phyloP scores from a whole-genome alignment of 306 rosid species.

The Echinosophora koreensis region DNA sequence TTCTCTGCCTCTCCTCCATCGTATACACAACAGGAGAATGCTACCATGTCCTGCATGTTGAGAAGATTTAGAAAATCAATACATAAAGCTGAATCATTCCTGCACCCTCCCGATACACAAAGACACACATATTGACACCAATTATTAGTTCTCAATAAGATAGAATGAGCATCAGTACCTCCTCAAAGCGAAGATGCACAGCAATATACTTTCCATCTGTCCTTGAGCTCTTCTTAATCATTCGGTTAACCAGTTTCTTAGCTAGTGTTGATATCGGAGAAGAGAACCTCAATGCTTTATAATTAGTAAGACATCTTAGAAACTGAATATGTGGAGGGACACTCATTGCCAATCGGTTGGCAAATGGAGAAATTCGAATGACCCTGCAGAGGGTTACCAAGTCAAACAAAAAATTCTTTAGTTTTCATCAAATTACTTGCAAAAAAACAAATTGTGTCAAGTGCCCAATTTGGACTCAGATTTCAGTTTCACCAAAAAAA shows the following conservation, averaged over 20 bases:
- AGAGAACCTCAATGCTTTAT: constrained; percentile 87
- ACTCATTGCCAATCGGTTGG: constrained; percentile 94
- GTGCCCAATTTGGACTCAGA: constrained; percentile 33
- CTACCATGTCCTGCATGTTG: constrained; percentile 89
- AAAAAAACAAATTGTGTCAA: constrained; percentile 15
- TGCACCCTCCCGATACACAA: background rate
- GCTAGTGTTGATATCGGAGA: constrained; percentile 76
- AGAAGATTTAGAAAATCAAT: constrained; percentile 29
- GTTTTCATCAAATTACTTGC: constrained; percentile 30
- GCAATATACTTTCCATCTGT: constrained; percentile 83
- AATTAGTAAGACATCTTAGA: constrained; percentile 92
- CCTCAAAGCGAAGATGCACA: constrained; percentile 96
- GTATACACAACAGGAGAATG: constrained; percentile 94
- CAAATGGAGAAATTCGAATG: constrained; percentile 87
- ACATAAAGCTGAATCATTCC: constrained; percentile 27
- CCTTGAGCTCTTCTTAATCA: constrained; percentile 79
- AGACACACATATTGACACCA: constrained; percentile 2
- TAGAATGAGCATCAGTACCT: constrained; percentile 64
- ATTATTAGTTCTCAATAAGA: constrained; percentile 29
- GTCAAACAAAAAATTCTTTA: constrained; percentile 8
- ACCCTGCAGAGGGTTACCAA: constrained; percentile 65
- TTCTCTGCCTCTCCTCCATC: constrained; percentile 88
- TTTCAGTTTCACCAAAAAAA: constrained; percentile 14
- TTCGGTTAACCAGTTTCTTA: constrained; percentile 68
- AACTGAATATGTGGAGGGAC: constrained; percentile 88